These are phyloP conservation scores for Neltuma alba DNA, from an alignment of 306 rosid species.

Conservation along the genomic window DNA sequence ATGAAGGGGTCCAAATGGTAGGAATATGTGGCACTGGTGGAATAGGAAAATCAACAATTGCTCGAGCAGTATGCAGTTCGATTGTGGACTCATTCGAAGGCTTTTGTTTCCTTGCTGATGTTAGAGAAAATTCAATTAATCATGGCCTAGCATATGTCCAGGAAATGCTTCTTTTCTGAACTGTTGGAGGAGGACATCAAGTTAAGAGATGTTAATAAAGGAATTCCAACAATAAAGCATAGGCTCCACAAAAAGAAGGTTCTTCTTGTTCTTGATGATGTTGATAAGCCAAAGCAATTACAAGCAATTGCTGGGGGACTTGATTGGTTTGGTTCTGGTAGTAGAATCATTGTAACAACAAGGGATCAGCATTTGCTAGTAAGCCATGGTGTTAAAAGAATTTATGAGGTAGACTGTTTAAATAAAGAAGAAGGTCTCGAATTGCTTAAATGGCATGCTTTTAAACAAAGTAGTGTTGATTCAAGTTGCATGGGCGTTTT, in stretches of 20 bases:
- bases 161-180: conserved; percentile 6
- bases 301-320: neutral
- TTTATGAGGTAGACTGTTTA: too few relatives aligned
- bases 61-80: neutral
- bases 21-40: conserved; percentile 17
- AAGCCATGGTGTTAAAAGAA: too few relatives aligned
- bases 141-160: neutral
- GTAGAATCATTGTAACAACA: conserved; percentile 5
- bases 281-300: neutral
- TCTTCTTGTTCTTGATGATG: conserved; percentile 6
- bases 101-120: neutral
- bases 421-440: too few relatives aligned
- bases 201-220: neutral
- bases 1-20: neutral
- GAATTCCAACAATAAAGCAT: neutral
- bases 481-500: too few relatives aligned
- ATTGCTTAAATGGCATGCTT: too few relatives aligned
- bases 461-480: too few relatives aligned
- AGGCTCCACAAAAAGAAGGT: conserved; percentile 11
- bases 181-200: neutral
- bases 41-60: conserved; percentile 19
- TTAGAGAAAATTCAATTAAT: neutral
- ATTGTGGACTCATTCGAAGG: neutral
- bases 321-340: conserved; percentile 14
- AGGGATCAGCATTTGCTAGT: too few relatives aligned